Evolutionary conservation across 1,284 basidiomycete species (phyloP), one percentile per base, ranked within the genome.

Genomic region (Heliocybe sulcata): DNA sequence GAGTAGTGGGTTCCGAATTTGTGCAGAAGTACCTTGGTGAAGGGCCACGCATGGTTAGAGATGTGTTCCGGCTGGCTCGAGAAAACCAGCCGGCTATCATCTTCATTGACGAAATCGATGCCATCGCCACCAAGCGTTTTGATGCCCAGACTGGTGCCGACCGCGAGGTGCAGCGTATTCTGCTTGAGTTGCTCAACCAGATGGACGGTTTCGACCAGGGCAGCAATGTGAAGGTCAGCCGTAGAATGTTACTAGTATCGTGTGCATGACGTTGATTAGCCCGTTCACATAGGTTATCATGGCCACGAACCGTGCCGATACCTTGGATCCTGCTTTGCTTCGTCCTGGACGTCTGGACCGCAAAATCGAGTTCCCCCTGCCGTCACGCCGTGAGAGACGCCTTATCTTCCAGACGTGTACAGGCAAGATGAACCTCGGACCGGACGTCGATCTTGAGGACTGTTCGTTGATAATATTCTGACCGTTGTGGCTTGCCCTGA

Each of bases 171-270:
- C 97, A 99, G 72, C 93, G 97, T 74, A 99, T 99, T 67, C 71
- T 99, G 60, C 85, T 99, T n/a, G 97, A 99, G 69, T 75, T 99
- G 58, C 79, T 99, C 58, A 99, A 98, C 69, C 97, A 99, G 69
- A 99, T 99, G 97, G 97, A 99, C 66, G 97, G 97, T 60, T 99
- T 99, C 73, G 97, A 99, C 72, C 97, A 99, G 72, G 92, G 92
- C 4, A 96, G 93, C 69, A 99, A 96, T 65, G 97, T 99, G 69
- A 99, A 99, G 84, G 94, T 92, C 67, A 54, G 72, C 61, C 6
- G 38, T 20, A 9, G 9, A 25, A 19, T 49, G n/a, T 20, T 23
- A 9, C 23, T 4, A 19, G 42, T 45, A 25, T 19, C n/a, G n/a
- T n/a, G n/a, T n/a, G n/a, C n/a, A n/a, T n/a, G n/a, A n/a, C n/a